Conservation (phyloP, 345 rosid genomes). For the Heritiera littoralis region DNA sequence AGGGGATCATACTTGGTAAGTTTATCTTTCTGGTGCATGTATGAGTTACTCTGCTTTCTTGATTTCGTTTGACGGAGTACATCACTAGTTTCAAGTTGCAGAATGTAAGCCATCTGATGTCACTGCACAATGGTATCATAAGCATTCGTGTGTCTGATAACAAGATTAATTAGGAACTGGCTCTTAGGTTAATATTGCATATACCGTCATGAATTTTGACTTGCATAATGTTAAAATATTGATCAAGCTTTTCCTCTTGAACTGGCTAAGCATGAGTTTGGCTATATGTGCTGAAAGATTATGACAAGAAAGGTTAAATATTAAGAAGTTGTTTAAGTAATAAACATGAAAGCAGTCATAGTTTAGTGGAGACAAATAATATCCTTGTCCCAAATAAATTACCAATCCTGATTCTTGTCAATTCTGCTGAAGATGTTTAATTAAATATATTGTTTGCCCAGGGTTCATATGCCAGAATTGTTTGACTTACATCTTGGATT, state of each 20-base stretch:
- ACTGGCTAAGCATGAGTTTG: background rate
- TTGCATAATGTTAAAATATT: background rate
- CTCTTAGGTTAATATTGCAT: background rate
- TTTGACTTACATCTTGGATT: slow-evolving; percentile 16
- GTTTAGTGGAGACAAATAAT: background rate
- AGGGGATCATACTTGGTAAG: slow-evolving; percentile 93
- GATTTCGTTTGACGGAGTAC: slow-evolving; percentile 16
- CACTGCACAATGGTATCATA: background rate
- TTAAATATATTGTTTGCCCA: slow-evolving; percentile 8
- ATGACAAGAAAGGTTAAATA: background rate
- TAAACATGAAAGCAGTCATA: background rate
- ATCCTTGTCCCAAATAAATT: background rate
- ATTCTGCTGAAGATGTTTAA: background rate
- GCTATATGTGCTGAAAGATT: slow-evolving; percentile 1
- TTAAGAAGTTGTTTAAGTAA: background rate
- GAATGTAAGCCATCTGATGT: background rate
- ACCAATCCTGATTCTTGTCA: background rate
- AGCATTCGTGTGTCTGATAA: background rate
- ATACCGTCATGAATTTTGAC: background rate
- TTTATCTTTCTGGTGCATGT: slow-evolving; percentile 13
- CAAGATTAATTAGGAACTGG: background rate
- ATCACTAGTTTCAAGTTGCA: slow-evolving; percentile 8
- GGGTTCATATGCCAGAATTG: background rate
- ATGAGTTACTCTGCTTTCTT: slow-evolving; percentile 10
- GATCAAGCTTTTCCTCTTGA: background rate